Conservation (phyloP, 495 filamentous ascomycete species). For the Clohesyomyces aquaticus region DNA sequence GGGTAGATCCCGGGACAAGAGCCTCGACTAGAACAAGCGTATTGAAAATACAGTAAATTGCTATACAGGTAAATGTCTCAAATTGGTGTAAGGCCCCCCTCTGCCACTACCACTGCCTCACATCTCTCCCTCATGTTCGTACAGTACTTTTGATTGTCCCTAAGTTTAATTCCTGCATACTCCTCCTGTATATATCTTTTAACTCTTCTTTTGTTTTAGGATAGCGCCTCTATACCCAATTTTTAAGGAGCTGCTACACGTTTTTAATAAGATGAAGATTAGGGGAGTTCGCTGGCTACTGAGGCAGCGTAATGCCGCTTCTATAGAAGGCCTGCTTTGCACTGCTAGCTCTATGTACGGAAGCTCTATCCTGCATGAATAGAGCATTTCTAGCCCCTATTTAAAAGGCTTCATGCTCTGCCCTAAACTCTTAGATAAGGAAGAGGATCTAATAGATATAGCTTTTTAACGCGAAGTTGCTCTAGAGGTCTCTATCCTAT, state of each 20-base stretch:
- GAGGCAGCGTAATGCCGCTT: not conserved
- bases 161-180: not conserved
- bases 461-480: too few relatives aligned
- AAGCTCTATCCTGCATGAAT: not conserved
- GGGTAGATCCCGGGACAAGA: too few relatives aligned
- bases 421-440: too few relatives aligned
- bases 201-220: not conserved
- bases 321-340: not conserved
- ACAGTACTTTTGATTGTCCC: not conserved
- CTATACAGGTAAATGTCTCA: too few relatives aligned
- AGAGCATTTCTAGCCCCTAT: not conserved
- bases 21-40: too few relatives aligned
- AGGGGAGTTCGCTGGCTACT: not conserved
- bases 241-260: not conserved
- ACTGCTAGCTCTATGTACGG: not conserved
- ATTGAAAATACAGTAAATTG: too few relatives aligned
- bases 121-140: not conserved
- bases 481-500: not conserved
- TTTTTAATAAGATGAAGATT: not conserved
- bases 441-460: too few relatives aligned
- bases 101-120: not conserved
- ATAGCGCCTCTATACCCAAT: not conserved
- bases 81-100: not conserved
- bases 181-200: not conserved
- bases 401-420: too few relatives aligned